phyloP scores from a whole-genome alignment of 208 protist genomes.

The Trypanosomatidae sp. region DNA sequence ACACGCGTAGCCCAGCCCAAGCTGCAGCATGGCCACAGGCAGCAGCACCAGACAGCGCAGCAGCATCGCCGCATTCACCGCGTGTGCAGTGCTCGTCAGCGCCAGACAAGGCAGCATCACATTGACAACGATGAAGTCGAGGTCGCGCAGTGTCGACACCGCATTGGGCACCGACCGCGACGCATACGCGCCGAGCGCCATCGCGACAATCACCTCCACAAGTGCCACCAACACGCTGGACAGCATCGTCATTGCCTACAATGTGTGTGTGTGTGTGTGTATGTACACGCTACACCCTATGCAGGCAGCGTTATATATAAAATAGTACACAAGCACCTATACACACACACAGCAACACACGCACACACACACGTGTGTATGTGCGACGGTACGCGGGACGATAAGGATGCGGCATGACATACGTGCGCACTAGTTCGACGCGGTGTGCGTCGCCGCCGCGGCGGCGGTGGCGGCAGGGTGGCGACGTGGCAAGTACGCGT shows the following conservation, averaged over 20 bases:
- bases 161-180: conserved; percentile 35
- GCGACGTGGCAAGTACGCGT: conserved; percentile 40
- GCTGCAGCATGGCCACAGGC: conserved; percentile 14
- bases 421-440: no score
- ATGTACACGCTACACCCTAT: no score
- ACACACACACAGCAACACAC: no score
- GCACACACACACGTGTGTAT: no score
- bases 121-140: conserved; percentile 48
- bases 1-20: conserved; percentile 6
- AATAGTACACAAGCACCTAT: no score
- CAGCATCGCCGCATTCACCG: conserved; percentile 8
- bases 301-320: no score
- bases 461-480: conserved; percentile 28
- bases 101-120: conserved; percentile 54
- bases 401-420: no score
- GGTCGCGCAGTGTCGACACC: conserved; percentile 33
- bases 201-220: conserved; percentile 58
- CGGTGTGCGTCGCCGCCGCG: background rate
- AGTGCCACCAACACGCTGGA: conserved; percentile 52
- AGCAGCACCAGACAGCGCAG: conserved; percentile 39
- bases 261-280: no score
- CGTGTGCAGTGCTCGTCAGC: conserved; percentile 35
- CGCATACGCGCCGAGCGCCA: conserved; percentile 45
- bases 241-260: conserved; percentile 29
- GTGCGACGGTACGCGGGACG: no score